A percentile compares a stretch with the other conserved stretches of the same genome.
Evolutionary conservation across 2,329 filamentous ascomycete genomes (phyloP).

Genomic region (Pseudocercospora musae): DNA sequence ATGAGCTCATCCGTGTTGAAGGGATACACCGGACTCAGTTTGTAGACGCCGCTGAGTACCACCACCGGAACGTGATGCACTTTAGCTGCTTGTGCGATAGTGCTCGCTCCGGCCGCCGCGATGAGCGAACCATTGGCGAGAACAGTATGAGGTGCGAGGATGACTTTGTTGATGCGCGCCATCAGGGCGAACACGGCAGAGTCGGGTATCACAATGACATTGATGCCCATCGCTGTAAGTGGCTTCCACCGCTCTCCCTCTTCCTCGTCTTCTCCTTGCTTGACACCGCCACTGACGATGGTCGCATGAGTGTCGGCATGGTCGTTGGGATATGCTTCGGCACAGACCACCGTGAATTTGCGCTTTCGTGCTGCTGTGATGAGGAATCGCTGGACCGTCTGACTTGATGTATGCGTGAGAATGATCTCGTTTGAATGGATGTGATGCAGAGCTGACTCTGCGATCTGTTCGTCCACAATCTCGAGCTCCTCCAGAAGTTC

Average conservation of each 20-base stretch:
- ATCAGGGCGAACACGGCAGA: conserved; percentile 88
- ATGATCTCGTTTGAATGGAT: conserved; percentile 93
- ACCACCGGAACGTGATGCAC: conserved; percentile 81
- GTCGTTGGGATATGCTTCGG: conserved; percentile 69
- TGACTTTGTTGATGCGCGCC: conserved; percentile 92
- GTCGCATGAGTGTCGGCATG: conserved; percentile 61
- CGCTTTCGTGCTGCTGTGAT: conserved; percentile 82
- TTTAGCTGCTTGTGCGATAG: conserved; percentile 80
- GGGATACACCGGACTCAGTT: conserved; percentile 84
- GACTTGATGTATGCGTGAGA: conserved; percentile 80
- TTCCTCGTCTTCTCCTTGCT: conserved; percentile 46
- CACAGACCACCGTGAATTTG: conserved; percentile 86
- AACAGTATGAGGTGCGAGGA: conserved; percentile 82
- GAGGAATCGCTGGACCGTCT: conserved; percentile 85
- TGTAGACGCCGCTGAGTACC: conserved; percentile 87
- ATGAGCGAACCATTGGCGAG: conserved; percentile 84
- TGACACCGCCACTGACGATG: conserved; percentile 54
- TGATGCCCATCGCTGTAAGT: conserved; percentile 72
- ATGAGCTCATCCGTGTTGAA: conserved; percentile 78
- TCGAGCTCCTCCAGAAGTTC: conserved; percentile 95
- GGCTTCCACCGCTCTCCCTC: conserved; percentile 66
- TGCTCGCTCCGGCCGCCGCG: conserved; percentile 75
- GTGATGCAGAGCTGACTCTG: conserved; percentile 80
- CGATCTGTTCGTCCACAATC: conserved; percentile 90
- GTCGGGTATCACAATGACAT: conserved; percentile 79